Conservation (phyloP, 2,329 filamentous ascomycete genomes). For the Beauveria sp. region DNA sequence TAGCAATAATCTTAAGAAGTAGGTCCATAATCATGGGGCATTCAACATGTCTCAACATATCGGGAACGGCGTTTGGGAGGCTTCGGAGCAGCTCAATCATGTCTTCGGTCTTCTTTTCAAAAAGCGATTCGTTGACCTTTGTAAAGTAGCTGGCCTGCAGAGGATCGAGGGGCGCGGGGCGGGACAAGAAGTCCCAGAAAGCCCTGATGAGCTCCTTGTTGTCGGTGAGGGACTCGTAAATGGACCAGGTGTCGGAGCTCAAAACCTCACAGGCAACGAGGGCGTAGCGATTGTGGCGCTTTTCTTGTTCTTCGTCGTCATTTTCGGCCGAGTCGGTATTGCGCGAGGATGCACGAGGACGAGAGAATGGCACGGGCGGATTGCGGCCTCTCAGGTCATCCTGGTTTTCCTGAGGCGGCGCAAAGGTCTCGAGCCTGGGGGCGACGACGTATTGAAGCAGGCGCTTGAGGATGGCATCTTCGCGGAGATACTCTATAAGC, state of each 20-base stretch:
- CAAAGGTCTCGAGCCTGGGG: slow-evolving; percentile 55
- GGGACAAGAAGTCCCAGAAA: slow-evolving; percentile 87
- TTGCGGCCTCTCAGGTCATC: slow-evolving; percentile 40
- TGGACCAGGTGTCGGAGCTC: slow-evolving; percentile 94
- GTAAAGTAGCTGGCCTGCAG: slow-evolving; percentile 97
- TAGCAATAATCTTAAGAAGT: slow-evolving; percentile 88
- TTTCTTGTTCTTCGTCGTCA: slow-evolving; percentile 72
- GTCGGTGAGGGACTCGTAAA: slow-evolving; percentile 85
- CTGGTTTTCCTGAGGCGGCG: slow-evolving; percentile 43
- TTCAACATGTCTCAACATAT: slow-evolving; percentile 88
- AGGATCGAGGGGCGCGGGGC: slow-evolving; percentile 78
- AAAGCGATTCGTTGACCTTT: slow-evolving; percentile 94
- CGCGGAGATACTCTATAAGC: slow-evolving; percentile 89
- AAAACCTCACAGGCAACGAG: slow-evolving; percentile 90
- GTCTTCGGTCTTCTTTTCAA: slow-evolving; percentile 96
- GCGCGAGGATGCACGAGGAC: slow-evolving; percentile 46
- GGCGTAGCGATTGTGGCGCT: slow-evolving; percentile 86
- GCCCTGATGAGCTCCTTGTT: slow-evolving; percentile 68
- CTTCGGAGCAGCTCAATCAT: slow-evolving; percentile 89
- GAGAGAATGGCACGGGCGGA: slow-evolving; percentile 39
- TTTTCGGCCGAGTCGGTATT: slow-evolving; percentile 38
- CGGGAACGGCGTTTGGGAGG: slow-evolving; percentile 70
- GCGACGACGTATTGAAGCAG: slow-evolving; percentile 89
- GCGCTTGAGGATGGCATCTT: slow-evolving; percentile 74
- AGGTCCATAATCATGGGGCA: slow-evolving; percentile 98